phyloP scores from a whole-genome alignment of 192 early-diverging fungal genomes.

The Funneliformis geosporum region DNA sequence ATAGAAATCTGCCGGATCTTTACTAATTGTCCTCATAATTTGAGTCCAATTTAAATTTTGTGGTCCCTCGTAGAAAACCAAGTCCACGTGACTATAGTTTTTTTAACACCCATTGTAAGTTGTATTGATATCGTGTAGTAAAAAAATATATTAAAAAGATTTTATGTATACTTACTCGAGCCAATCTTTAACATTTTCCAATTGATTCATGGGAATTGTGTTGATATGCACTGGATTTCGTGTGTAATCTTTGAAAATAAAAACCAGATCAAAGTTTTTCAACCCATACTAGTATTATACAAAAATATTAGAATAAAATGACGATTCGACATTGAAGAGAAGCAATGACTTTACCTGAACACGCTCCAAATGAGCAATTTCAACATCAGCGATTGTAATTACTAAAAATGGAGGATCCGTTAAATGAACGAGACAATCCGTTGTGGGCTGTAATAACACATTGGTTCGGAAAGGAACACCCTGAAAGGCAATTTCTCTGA shows the following conservation, averaged over 20 bases:
- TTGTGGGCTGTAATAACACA: constrained; percentile 92
- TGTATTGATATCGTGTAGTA: not conserved
- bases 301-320: constrained; percentile 61
- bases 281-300: constrained; percentile 88
- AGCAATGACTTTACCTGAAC: constrained; percentile 55
- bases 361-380: constrained; percentile 95
- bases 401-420: constrained; percentile 92
- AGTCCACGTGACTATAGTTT: constrained; percentile 73
- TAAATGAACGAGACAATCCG: constrained; percentile 94
- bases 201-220: constrained; percentile 86
- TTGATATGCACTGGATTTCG: constrained; percentile 92
- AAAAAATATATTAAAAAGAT: not conserved
- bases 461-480: constrained; percentile 93
- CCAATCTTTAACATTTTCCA: constrained; percentile 97
- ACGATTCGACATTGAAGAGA: not conserved
- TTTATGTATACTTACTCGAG: constrained; percentile 85
- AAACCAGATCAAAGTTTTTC: constrained; percentile 99
- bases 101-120: not conserved
- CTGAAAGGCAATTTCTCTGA: constrained; percentile 90
- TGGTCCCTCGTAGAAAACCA: constrained; percentile 90
- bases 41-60: constrained; percentile 92
- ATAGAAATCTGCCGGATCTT: constrained; percentile 91
- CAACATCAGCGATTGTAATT: constrained; percentile 88
- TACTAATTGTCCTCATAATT: constrained; percentile 98
- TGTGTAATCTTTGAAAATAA: constrained; percentile 94